phyloP scores from a whole-genome alignment of 2,329 filamentous ascomycete genomes.

The Seiridium unicorne region DNA sequence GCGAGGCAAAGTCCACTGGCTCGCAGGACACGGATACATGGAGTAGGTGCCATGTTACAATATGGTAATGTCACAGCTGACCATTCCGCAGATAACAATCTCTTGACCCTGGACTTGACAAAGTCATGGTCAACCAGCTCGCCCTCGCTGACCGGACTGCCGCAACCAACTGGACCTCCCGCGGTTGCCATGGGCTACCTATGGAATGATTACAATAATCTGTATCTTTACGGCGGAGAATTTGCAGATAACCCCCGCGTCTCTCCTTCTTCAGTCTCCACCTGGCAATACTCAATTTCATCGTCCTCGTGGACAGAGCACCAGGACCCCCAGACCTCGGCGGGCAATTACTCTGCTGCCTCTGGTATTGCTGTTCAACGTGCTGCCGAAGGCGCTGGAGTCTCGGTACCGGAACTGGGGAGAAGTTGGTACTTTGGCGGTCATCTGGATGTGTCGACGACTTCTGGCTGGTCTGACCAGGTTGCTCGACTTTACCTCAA shows the following conservation, averaged over 20 bases:
- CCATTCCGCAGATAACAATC: conserved; percentile 61
- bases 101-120: conserved; percentile 69
- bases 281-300: conserved; percentile 69
- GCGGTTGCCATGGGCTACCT: conserved; percentile 71
- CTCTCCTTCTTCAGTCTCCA: conserved; percentile 56
- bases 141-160: conserved; percentile 61
- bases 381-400: conserved; percentile 70
- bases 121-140: conserved; percentile 68
- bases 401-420: conserved; percentile 68
- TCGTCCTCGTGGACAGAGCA: conserved; percentile 63
- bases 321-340: conserved; percentile 57
- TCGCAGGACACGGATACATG: conserved; percentile 64
- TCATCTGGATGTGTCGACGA: conserved; percentile 63
- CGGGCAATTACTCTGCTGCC: conserved; percentile 60
- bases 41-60: conserved; percentile 50
- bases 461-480: conserved; percentile 65
- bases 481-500: conserved; percentile 67
- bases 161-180: conserved; percentile 67
- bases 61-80: not conserved
- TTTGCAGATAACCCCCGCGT: conserved; percentile 63
- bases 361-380: conserved; percentile 60
- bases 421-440: conserved; percentile 79
- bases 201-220: conserved; percentile 68
- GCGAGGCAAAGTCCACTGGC: conserved; percentile 56
- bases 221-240: conserved; percentile 74